Evolutionary conservation across 768 basidiomycete species (phyloP).

Genomic region (Rhizopogon roseolus): DNA sequence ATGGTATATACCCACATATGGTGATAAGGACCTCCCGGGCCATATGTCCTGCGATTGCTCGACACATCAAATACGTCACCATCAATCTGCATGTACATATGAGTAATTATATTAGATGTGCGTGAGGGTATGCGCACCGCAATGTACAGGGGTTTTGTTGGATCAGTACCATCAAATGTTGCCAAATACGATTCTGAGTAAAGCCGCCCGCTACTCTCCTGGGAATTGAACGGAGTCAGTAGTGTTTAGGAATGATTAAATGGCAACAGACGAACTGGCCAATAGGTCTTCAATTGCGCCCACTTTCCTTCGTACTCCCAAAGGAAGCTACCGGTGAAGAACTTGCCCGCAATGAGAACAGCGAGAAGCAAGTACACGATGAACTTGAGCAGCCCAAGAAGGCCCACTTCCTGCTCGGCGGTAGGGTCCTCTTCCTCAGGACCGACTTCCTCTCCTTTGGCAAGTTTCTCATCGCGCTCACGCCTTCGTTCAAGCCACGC

Average conservation of each 20-base stretch:
- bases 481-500: constrained; percentile 69
- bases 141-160: constrained; percentile 70
- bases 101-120: not conserved
- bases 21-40: constrained; percentile 83
- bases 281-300: constrained; percentile 53
- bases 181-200: constrained; percentile 73
- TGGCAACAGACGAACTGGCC: constrained; percentile 44
- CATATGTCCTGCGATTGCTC: constrained; percentile 70
- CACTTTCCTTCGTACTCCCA: constrained; percentile 80
- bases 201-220: constrained; percentile 53
- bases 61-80: constrained; percentile 92
- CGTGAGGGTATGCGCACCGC: constrained; percentile 51
- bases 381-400: constrained; percentile 66
- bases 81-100: constrained; percentile 57
- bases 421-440: constrained; percentile 74
- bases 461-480: constrained; percentile 68
- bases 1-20: constrained; percentile 44
- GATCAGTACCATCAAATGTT: constrained; percentile 65
- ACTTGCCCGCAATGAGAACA: constrained; percentile 64
- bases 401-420: constrained; percentile 58
- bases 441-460: constrained; percentile 67
- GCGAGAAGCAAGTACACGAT: constrained; percentile 51
- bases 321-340: constrained; percentile 79
- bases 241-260: not conserved
- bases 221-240: not conserved